Percentiles rank a stretch among this genome's conserved stretches.
phyloP scores from a whole-genome alignment of 1,284 basidiomycete species.

The Trametes hirsuta region DNA sequence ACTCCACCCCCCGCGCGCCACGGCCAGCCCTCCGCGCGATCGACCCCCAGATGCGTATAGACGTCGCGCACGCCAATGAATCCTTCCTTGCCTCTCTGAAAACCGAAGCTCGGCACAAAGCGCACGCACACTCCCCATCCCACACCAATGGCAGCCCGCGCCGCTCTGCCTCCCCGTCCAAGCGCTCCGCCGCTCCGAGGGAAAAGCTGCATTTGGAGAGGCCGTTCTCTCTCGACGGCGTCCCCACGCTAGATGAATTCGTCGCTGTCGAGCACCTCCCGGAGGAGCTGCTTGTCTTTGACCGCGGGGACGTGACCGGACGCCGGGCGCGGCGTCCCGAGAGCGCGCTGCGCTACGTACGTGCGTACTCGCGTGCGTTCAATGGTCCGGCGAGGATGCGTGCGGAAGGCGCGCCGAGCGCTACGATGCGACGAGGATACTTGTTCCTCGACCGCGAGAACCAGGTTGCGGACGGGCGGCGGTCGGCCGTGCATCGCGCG shows the following conservation, averaged over 20 bases:
- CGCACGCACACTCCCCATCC: not conserved
- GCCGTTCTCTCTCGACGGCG: slow-evolving; percentile 12
- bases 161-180: not conserved
- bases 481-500: slow-evolving; percentile 38
- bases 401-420: not conserved
- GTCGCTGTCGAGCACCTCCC: slow-evolving; percentile 34
- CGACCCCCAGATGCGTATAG: not conserved
- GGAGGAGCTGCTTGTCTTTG: slow-evolving; percentile 35
- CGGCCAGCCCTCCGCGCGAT: not conserved
- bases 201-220: not conserved
- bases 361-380: slow-evolving; percentile 21
- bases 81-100: not conserved
- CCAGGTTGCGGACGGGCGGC: slow-evolving; percentile 33
- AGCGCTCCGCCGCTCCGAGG: not conserved
- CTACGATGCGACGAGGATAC: slow-evolving; percentile 14
- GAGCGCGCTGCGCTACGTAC: slow-evolving; percentile 27
- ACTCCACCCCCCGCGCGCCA: too few relatives aligned
- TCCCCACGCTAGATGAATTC: slow-evolving; percentile 31
- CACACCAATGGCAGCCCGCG: not conserved
- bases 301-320: slow-evolving; percentile 16
- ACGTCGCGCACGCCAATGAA: not conserved
- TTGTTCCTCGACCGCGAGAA: slow-evolving; percentile 35
- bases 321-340: not conserved
- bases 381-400: not conserved
- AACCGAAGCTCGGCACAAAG: not conserved